phyloP scores from a whole-genome alignment of 768 basidiomycete species.

The Kwoniella heveanensis region DNA sequence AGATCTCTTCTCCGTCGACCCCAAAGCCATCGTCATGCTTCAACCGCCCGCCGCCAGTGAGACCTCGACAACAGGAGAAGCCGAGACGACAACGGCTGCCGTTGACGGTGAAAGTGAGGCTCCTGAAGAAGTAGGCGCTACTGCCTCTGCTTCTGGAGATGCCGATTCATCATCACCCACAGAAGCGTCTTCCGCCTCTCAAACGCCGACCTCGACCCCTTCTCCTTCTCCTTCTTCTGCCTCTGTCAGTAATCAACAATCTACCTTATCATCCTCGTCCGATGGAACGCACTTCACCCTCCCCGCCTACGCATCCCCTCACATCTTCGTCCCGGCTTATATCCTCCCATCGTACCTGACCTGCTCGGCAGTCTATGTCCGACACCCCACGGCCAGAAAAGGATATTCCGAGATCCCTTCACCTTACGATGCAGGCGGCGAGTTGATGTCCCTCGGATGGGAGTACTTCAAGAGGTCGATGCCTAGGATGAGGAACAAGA shows the following conservation, averaged over 20 bases:
- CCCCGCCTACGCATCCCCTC: slow-evolving; percentile 82
- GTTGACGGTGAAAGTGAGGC: slow-evolving; percentile 13
- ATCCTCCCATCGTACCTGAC: slow-evolving; percentile 81
- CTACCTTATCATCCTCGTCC: slow-evolving; percentile 8
- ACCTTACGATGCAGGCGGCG: slow-evolving; percentile 94
- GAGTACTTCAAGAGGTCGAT: slow-evolving; percentile 69
- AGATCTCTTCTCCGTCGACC: slow-evolving; percentile 89
- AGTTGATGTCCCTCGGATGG: slow-evolving; percentile 88
- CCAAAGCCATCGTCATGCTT: slow-evolving; percentile 74
- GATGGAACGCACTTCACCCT: slow-evolving; percentile 68
- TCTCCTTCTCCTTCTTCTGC: slow-evolving; percentile 47
- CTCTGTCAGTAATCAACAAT: too few relatives aligned
- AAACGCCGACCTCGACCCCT: slow-evolving; percentile 16
- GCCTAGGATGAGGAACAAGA: slow-evolving; percentile 44
- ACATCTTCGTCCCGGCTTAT: slow-evolving; percentile 90
- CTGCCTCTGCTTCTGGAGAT: slow-evolving; percentile 35
- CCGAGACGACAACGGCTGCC: not conserved
- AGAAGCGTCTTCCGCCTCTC: slow-evolving; percentile 20
- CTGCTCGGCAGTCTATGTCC: slow-evolving; percentile 88
- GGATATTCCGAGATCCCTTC: slow-evolving; percentile 89
- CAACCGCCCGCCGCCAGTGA: slow-evolving; percentile 25
- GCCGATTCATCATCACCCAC: slow-evolving; percentile 23
- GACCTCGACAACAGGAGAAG: slow-evolving; percentile 1
- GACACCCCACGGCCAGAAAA: slow-evolving; percentile 94
- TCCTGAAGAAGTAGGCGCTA: slow-evolving; percentile 27